Base-by-base conservation (phyloP, 306 rosid species). In the Cotoneaster glaucophyllus region DNA sequence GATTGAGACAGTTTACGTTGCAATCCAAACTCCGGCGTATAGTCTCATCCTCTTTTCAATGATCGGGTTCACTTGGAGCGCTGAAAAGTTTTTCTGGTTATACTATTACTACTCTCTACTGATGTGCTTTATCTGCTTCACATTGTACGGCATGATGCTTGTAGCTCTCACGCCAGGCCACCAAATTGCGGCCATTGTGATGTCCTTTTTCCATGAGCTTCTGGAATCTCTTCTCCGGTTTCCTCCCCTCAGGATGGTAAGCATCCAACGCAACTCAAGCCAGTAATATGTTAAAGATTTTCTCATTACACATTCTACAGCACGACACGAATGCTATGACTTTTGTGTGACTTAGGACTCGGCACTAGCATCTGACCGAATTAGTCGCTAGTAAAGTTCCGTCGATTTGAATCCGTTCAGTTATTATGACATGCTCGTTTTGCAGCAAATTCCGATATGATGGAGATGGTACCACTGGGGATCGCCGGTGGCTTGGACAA, bases 401-500 rank as follows among this genome's bases (percentile, higher is more conserved):
- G 34, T 31, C 34, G 34, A 31, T 32, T 31, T 5, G 37, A 32
- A 32, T 32, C 37, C 37, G 37, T 32, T 32, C 37, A 32, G 7
- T 5, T 32, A 32, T 32, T 32, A 5, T 32, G 37, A 32, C 5
- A 32, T 32, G 37, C 37, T 59, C 64, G 25, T 59, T 72, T 63
- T 75, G 82, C 87, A 86, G 93, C 86, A 74, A 84, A 86, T 84
- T 65, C 93, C 93, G 50, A 83, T 84, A 84, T 83, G 93, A 90
- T 86, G 87, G 93, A 81, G 87, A 64, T 88, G 92, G 90, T 88
- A 64, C 70, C 82, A 86, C 75, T 88, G 90, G 92, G 86, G 32
- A 1, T 74, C 76, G 43, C 93, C 90, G 7, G 76, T 89, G 31
- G 83, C 93, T 5, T 88, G 88, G 90, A 84, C 87, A 62, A 3